Base-by-base conservation (phyloP, 306 rosid species). In the Begonia fuchsioides region DNA sequence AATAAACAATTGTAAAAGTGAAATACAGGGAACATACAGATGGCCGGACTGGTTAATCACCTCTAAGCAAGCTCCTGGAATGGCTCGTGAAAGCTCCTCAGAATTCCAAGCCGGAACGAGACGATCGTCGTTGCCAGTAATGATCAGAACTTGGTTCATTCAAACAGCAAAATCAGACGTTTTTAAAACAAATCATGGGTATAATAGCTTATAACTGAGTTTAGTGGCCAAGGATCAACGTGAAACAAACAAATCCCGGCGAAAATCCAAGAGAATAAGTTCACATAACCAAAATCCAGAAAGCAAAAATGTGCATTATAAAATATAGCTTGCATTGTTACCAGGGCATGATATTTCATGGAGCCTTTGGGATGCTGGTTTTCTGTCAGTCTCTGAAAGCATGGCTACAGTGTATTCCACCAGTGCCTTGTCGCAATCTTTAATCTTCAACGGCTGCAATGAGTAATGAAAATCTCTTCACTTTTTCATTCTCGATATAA, bases 381-480 rank as follows among this genome's bases (percentile, higher is more conserved):
- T 6, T 26, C 35, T 26, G 39, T 69, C 80, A 53, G 79, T 71
- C 55, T 78, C 90, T 44, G 87, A 69, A 62, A 88, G 78, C 80
- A 73, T 68, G 11, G 97, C 95, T 46, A 78, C 86, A 44, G 86
- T 77, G 83, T 18, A 81, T 68, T 88, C 97, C 57, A 74, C 70
- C 38, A 84, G 80, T 47, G 95, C 97, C 71, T 67, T 78, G 63
- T 88, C 97, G 95, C 97, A 84, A 71, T 70, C 72, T 66, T 88
- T 88, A n/a, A 55, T 46, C 80, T 80, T 81, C 63, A 88, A 65
- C 60, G 97, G 97, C 95, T 88, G 87, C 63, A 74, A 55, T 52
- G 35, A 52, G 57, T 32, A 47, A 55, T 52, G 71, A 44, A 49
- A 63, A 47, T 61, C 54, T 63, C 58, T 47, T 58, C 35, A 43